Evolutionary conservation across 768 basidiomycete species (phyloP).

Genomic region (Coprinopsis cinerea): DNA sequence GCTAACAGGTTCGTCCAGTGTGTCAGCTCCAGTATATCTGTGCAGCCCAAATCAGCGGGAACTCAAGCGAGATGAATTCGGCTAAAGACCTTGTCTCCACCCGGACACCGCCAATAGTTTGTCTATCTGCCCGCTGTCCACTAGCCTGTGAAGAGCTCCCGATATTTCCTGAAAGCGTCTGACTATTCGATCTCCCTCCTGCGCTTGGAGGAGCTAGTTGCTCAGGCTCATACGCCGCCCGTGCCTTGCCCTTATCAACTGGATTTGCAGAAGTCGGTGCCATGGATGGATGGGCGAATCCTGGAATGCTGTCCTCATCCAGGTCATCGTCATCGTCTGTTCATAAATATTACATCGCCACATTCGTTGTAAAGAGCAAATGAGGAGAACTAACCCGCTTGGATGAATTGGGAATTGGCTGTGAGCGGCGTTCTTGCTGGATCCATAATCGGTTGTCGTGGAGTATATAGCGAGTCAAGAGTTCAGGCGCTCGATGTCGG

Average conservation of each 20-base stretch:
- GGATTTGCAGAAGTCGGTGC: constrained; percentile 32
- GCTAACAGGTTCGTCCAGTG: constrained; percentile 87
- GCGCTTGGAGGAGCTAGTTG: constrained; percentile 38
- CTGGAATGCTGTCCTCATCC: constrained; percentile 76
- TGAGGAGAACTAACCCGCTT: constrained; percentile 46
- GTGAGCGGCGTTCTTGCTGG: constrained; percentile 47
- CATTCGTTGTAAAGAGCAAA: neutral
- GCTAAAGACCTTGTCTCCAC: constrained; percentile 74
- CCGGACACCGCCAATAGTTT: constrained; percentile 77
- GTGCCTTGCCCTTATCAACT: constrained; percentile 65
- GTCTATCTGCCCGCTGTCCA: constrained; percentile 39
- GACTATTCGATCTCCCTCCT: constrained; percentile 22
- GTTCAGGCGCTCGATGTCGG: neutral
- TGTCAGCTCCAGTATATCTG: constrained; percentile 80
- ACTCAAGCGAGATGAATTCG: neutral
- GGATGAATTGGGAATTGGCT: constrained; percentile 71
- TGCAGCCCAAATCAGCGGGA: neutral
- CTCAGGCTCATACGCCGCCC: constrained; percentile 48
- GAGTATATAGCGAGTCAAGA: neutral
- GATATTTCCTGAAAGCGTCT: constrained; percentile 63
- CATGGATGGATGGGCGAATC: constrained; percentile 63
- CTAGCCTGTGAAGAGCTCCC: constrained; percentile 41
- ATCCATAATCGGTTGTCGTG: constrained; percentile 26
- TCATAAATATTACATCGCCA: neutral
- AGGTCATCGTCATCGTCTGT: constrained; percentile 78